Evolutionary conservation across 306 rosid genomes (phyloP), one percentile per base, ranked within the genome.

Genomic region (Trifolium fragiferum): DNA sequence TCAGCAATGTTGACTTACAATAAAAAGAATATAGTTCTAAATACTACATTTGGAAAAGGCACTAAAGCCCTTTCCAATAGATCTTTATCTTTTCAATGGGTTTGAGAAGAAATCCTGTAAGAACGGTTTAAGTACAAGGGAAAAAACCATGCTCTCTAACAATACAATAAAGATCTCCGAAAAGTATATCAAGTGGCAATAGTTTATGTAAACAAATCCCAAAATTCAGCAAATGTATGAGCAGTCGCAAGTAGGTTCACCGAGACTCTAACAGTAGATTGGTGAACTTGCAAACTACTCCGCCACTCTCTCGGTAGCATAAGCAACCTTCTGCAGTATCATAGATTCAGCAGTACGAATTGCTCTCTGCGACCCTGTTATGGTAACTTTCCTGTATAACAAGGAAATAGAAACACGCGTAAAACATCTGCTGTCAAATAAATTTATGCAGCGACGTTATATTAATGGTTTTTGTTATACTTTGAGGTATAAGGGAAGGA

Each of bases 341-440:
- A 95, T 92, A 40, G 90, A 64, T 80, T 95, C 98, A 3, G 99
- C 99, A 0, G 90, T 63, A 23, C 85, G 92, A 19, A 95, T 90
- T 16, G 99, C 87, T 82, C 99, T 89, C 86, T 95, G 99, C 16
- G 99, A 85, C 53, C 99, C 99, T 7, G 93, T 92, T 76, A 95
- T 95, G 58, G 99, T 95, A 57, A 95, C 98, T 86, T 95, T 95
- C 93, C 99, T 95, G 93, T 57, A 80, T 30, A 68, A 72, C 37
- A 72, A 35, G 71, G 66, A 66, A 65, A 44, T 50, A 61, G 32
- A 68, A 65, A 65, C 72, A 51, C 68, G 18, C 5, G 63, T 68
- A 61, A 75, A 64, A 54, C 49, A 5, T 44, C 73, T 33, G 51
- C 30, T 9, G 73, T 43, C 13, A 32, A 63, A 46, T 25, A 66